Evolutionary conservation across 192 early-diverging fungal genomes (phyloP), one percentile per base, ranked within the genome.

Genomic region (Borealophlyctis nickersoniae): DNA sequence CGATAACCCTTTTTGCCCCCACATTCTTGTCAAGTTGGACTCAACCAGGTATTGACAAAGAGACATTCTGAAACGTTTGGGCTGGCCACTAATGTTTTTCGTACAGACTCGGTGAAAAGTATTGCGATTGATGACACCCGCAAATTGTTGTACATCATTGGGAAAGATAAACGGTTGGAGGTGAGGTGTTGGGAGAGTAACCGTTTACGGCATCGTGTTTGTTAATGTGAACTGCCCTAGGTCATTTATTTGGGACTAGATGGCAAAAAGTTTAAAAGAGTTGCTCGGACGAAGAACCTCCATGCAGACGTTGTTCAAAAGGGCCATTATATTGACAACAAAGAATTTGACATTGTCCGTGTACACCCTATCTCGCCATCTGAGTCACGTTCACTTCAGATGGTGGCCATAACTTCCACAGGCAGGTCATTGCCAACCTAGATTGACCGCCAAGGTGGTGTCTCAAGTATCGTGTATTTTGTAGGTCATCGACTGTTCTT

Each of bases 371-470:
- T 91, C 22, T 78, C 85, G 0, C 50, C 61, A 4, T 45, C 60
- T 5, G 92, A 94, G 64, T 91, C 90, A 4, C 81, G 77, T 19
- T 64, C 70, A 0, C 65, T 94, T 49, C 78, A 86, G 45, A 71
- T 93, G n/a, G 82, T 98, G 5, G 91, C 87, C 2, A 67, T 95
- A 45, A 92, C 92, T 1, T 76, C 88, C 49, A 84, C 85, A 13
- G 92, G 80, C 64, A 62, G 4, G 22, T 67, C n/a, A n/a, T n/a
- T n/a, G n/a, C n/a, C n/a, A n/a, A n/a, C n/a, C n/a, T n/a, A n/a
- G n/a, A n/a, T n/a, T n/a, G n/a, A n/a, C n/a, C n/a, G n/a, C n/a
- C n/a, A n/a, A n/a, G n/a, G n/a, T n/a, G n/a, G n/a, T n/a, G n/a
- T n/a, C n/a, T n/a, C n/a, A n/a, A n/a, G n/a, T n/a, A n/a, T n/a